A percentile compares a stretch with the other conserved stretches of the same genome.
Conservation (phyloP, 805 yeast genomes). For the Pichia kluyveri region DNA sequence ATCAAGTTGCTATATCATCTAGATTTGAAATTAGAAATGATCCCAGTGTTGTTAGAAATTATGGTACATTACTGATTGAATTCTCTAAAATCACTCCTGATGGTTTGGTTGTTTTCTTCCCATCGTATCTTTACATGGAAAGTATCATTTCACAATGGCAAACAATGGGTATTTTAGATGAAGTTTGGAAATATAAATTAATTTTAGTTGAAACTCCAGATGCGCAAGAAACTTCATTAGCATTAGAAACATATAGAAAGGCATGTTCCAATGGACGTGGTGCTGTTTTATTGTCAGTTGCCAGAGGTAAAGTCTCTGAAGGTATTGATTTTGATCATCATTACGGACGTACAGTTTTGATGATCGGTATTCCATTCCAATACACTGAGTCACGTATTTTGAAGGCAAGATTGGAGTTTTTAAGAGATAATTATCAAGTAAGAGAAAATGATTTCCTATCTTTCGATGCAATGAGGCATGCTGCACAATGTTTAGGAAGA, state of each 20-base stretch:
- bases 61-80: constrained; percentile 86
- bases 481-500: constrained; percentile 97
- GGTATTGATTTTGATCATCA: constrained; percentile 99
- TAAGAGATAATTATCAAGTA: constrained; percentile 87
- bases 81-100: constrained; percentile 95
- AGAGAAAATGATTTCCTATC: constrained; percentile 91
- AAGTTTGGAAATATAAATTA: constrained; percentile 95
- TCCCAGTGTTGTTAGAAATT: constrained; percentile 95
- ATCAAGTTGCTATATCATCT: constrained; percentile 94
- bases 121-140: constrained; percentile 95
- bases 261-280: constrained; percentile 98
- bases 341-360: constrained; percentile 91
- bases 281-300: constrained; percentile 91
- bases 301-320: constrained; percentile 97
- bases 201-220: constrained; percentile 97
- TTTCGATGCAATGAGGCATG: constrained; percentile 99
- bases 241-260: constrained; percentile 87
- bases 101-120: constrained; percentile 96
- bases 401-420: constrained; percentile 88
- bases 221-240: constrained; percentile 95
- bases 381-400: constrained; percentile 94
- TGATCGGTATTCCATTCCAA: constrained; percentile 99
- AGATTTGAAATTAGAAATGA: constrained; percentile 95
- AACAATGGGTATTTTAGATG: constrained; percentile 94
- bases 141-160: constrained; percentile 98